Base-by-base conservation (phyloP, 2,329 filamentous ascomycete species). In the Diplodia intermedia region DNA sequence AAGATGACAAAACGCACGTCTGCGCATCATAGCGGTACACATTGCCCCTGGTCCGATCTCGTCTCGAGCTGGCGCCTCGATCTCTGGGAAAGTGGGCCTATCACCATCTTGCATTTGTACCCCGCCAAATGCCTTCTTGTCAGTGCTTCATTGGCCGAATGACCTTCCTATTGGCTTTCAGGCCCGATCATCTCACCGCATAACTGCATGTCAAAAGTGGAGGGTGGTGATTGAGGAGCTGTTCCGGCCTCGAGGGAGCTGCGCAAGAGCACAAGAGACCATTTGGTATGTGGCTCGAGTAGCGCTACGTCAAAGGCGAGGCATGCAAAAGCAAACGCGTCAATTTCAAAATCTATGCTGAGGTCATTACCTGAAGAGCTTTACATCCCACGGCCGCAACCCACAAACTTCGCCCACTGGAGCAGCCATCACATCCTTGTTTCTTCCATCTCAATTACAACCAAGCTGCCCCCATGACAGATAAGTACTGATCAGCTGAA, bases 311-410 rank as follows among this genome's bases (percentile, higher is more conserved):
- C 40, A 47, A 38, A 29, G 18, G 33, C 33, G 38, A 38, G 26
- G 40, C n/a, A 50, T n/a, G 4, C 9, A 18, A 63, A 52, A 23
- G 26, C n/a, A 49, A 52, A 52, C 15, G 60, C 31, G 18, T 38
- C 60, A 63, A 63, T 63, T 63, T 63, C 38, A 63, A 52, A 63
- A 29, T 63, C 60, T 63, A 63, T 63, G 36, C 60, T 38, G 43
- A 63, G 47, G 43, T 63, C 43, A 52, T 63, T 63, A 63, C 60
- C 52, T 63, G 60, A 15, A 63, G 15, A 63, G n/a, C 60, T 63
- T 52, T 50, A 63, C 60, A 63, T 63, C 60, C 47, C 47, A 18
- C 60, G 20, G 14, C 47, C 43, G 36, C 31, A 9, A 9, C 8
- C 8, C 2, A 9, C 43, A 31, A 38, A 20, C 54, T 20, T 31